Base-by-base conservation (phyloP, 2,329 filamentous ascomycete genomes). In the Trichophyton benhamiae region DNA sequence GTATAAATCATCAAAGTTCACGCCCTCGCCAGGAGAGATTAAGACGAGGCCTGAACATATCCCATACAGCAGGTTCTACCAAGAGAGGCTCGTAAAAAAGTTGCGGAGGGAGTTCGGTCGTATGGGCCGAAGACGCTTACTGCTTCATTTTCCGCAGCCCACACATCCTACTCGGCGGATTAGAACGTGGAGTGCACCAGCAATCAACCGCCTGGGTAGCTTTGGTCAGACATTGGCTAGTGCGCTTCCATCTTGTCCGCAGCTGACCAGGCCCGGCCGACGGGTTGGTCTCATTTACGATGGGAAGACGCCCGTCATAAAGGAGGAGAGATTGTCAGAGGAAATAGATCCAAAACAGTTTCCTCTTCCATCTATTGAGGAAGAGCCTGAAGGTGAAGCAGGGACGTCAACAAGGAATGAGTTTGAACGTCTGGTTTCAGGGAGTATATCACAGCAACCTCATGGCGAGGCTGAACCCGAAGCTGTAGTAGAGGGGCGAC, bases 251-350 rank as follows among this genome's bases (percentile, higher is more conserved):
- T 42, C 60, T 36, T 41, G 44, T 33, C 62, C 62, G 22, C 41
- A 58, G n/a, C n/a, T 64, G 49, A 62, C 60, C 6, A 58, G 62
- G n/a, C 62, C 62, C 9, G 15, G 41, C 8, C 58, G 62, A 15
- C 48, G 62, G 22, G 42, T 59, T 44, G 30, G 38, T 20, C 46
- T 38, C 11, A 7, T 61, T 8, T 20, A 3, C 11, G 44, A 25
- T 15, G 17, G n/a, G 11, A 59, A 30, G 3, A 13, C 41, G 5
- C 44, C 44, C 1, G 30, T 33, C 4, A 11, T 60, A 15, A 48
- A 30, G 30, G 6, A 27, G 15, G 44, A 55, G 25, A 42, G 11
- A 30, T 22, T 42, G 44, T 25, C 58, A 0, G 27, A 4, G 4
- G 17, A 20, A 8, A 15, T 25, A 25, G 55, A 58, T 25, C 55